Conservation (phyloP, 2,329 filamentous ascomycete species). For the Fusarium pilosicola region DNA sequence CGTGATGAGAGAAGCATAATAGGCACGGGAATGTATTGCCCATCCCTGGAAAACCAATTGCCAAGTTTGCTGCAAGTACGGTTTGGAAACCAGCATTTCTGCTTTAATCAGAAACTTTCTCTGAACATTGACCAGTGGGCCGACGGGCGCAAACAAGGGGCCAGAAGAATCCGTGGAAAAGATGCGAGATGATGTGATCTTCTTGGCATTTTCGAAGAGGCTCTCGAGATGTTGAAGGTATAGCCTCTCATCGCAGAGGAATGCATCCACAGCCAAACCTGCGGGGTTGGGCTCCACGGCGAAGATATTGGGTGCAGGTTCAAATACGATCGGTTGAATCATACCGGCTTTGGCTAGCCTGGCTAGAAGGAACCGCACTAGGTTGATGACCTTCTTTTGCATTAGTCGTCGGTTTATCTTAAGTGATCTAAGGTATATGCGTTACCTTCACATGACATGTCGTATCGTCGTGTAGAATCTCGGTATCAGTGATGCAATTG, state of each 20-base stretch:
- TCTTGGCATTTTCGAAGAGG: accelerated
- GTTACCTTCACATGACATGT: neutral
- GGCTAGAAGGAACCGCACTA: neutral
- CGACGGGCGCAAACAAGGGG: accelerated
- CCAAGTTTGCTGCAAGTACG: accelerated
- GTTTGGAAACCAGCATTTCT: accelerated
- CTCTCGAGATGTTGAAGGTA: accelerated
- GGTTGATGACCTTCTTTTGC: accelerated
- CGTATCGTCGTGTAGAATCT: neutral
- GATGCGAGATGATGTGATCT: too few species aligned
- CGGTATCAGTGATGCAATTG: accelerated
- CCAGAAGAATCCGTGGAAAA: too few species aligned
- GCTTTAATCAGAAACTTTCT: accelerated
- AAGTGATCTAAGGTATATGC: neutral
- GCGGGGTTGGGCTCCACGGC: accelerated
- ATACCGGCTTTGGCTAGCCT: accelerated
- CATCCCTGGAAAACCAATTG: neutral
- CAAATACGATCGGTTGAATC: neutral
- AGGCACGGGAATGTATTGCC: accelerated
- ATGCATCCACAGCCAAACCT: neutral
- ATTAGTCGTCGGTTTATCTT: neutral
- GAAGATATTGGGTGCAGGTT: neutral
- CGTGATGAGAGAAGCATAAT: accelerated
- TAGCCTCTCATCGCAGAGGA: neutral
- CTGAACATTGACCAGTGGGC: accelerated